phyloP scores from a whole-genome alignment of 2,329 filamentous ascomycete genomes.

The Dactylellina haptotyla region DNA sequence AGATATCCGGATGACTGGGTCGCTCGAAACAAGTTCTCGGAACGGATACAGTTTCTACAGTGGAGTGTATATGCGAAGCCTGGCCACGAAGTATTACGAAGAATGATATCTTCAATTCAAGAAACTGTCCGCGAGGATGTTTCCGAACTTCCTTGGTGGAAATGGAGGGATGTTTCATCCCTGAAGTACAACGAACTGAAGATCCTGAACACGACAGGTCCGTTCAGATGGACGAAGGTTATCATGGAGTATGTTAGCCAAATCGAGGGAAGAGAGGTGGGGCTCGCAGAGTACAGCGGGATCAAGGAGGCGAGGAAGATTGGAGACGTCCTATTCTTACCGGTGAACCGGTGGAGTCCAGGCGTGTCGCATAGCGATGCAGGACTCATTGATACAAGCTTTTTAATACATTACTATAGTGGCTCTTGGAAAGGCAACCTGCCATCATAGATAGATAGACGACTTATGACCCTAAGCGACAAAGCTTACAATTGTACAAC shows the following conservation, averaged over 20 bases:
- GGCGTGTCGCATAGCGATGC: conserved; percentile 33
- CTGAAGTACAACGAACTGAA: conserved; percentile 5
- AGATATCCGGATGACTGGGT: conserved; percentile 17
- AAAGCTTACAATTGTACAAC: too few relatives aligned
- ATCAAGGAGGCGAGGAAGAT: conserved; percentile 27
- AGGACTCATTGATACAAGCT: conserved; percentile 11
- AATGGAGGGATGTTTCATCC: conserved; percentile 4
- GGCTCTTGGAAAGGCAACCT: conserved; percentile 1
- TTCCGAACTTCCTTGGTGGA: not conserved
- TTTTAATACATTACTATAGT: conserved; percentile 18
- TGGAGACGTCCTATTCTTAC: conserved; percentile 43
- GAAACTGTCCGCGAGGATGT: conserved; percentile 14
- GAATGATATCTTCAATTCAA: conserved; percentile 27
- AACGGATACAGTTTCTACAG: conserved; percentile 29
- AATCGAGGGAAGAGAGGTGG: conserved; percentile 17
- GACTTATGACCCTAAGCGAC: too few relatives aligned
- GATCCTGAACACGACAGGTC: conserved; percentile 25
- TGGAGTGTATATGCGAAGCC: conserved; percentile 35
- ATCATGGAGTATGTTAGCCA: conserved; percentile 29
- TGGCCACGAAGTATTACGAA: conserved; percentile 23
- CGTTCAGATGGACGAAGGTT: conserved; percentile 21
- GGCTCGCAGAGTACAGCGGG: conserved; percentile 10
- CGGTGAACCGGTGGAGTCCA: conserved; percentile 39
- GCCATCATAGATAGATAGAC: too few relatives aligned
- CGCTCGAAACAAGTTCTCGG: not conserved